Base-by-base conservation (phyloP, 2,329 filamentous ascomycete species). In the Aspergillus fumigatiaffinis region DNA sequence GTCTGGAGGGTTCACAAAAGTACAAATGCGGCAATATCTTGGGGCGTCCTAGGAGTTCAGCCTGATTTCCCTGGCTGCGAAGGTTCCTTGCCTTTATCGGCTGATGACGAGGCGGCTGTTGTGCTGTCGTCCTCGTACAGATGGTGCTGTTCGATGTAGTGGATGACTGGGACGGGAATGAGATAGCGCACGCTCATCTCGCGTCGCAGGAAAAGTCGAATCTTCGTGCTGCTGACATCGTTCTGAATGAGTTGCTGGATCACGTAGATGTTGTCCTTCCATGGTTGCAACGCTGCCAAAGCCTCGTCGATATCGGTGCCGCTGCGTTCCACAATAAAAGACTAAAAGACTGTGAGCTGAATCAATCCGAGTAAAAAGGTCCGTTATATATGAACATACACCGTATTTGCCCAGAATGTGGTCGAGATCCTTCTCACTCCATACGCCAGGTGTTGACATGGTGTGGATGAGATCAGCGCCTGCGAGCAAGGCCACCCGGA, bases 301-400 rank as follows among this genome's bases (percentile, higher is more conserved):
- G 92, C 92, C 69, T 95, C 90, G 61, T 96, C 90, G 51, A 95
- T 89, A 68, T 96, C 91, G 23, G 91, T 96, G 47, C 92, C 92
- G 44, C 87, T 87, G 59, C 93, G 86, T 80, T 97, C 90, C n/a
- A 95, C 83, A 58, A 93, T 89, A 71, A 95, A 92, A 29, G 89
- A 87, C 74, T 77, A 48, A 12, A 35, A 29, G 25, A 17, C 8
- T 2, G 20, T 63, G 57, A 60, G 57, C 25, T 53, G 47, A 54
- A 44, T 23, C 41, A 20, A n/a, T n/a, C 10, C 12, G 7, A 6
- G 21, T 29, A 50, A 35, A 12, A 41, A 12, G 17, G 10, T 20
- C 4, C 23, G 3, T 4, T 51, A 28, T 51, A 38, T 9, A n/a
- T 10, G n/a, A 25, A 72, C 74, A 52, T 70, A 77, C 75, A 47